A percentile compares a stretch with the other conserved stretches of the same genome.
phyloP scores from a whole-genome alignment of 1,284 basidiomycete species.

The Cutaneotrichosporon daszewskae region DNA sequence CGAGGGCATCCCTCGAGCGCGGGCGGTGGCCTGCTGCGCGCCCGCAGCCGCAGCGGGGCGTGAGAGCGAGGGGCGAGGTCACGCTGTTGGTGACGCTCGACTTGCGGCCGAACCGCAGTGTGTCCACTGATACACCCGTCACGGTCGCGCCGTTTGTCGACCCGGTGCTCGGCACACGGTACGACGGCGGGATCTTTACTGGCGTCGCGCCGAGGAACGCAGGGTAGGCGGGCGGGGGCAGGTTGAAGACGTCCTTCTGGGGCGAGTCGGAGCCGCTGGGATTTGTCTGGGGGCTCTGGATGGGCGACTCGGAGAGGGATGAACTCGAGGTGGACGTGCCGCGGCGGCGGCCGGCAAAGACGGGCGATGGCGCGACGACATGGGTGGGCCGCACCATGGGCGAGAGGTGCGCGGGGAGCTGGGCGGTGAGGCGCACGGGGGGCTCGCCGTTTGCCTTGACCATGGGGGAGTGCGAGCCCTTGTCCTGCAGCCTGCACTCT shows the following conservation, averaged over 20 bases:
- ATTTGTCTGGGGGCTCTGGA: conserved; percentile 39
- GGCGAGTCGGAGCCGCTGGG: conserved; percentile 35
- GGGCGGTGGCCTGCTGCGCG: conserved; percentile 31
- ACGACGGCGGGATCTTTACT: conserved; percentile 35
- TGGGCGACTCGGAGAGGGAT: conserved; percentile 37
- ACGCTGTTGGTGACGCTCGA: conserved; percentile 38
- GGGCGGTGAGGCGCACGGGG: conserved; percentile 32
- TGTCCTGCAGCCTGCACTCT: conserved; percentile 38
- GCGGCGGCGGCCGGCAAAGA: conserved; percentile 20
- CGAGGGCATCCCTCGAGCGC: conserved; percentile 9
- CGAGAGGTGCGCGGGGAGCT: conserved; percentile 32
- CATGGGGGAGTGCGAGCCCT: conserved; percentile 27
- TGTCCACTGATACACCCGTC: conserved; percentile 37
- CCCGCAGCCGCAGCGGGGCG: conserved; percentile 41
- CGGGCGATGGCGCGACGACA: conserved; percentile 31
- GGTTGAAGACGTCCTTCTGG: conserved; percentile 37
- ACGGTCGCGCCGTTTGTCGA: conserved; percentile 11
- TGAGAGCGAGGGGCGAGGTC: conserved; percentile 40
- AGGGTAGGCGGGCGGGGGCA: conserved; percentile 40
- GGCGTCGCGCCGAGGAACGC: conserved; percentile 27
- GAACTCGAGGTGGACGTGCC: conserved; percentile 30
- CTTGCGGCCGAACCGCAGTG: conserved; percentile 42
- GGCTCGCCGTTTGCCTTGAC: conserved; percentile 16
- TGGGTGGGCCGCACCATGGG: conserved; percentile 31
- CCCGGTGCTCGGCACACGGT: conserved; percentile 7